Evolutionary conservation across 768 basidiomycete species (phyloP).

Genomic region (Pleurotus djamor): DNA sequence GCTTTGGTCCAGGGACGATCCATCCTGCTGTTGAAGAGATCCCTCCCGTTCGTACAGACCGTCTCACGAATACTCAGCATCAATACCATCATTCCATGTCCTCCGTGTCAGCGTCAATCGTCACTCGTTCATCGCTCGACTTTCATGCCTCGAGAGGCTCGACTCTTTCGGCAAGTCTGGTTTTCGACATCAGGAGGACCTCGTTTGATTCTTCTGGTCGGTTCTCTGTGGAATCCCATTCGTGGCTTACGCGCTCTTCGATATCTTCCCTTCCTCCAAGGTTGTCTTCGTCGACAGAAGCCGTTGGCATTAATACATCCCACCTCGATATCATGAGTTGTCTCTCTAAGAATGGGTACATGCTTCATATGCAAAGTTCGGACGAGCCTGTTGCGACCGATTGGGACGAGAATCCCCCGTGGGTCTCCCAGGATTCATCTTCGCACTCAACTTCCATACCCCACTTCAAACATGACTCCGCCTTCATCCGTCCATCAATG

Average conservation of each 20-base stretch:
- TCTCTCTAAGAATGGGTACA: background rate
- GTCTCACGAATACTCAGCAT: background rate
- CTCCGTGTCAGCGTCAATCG: background rate
- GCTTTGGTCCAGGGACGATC: no score
- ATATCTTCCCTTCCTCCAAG: background rate
- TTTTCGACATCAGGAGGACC: background rate
- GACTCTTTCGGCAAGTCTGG: background rate
- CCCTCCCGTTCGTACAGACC: background rate
- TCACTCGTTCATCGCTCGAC: background rate
- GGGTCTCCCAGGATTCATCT: no score
- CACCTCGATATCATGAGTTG: background rate
- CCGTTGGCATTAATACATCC: background rate
- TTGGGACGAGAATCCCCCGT: no score
- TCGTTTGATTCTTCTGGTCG: background rate
- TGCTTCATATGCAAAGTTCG: background rate
- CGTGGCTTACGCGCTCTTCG: background rate
- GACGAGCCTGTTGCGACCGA: no score
- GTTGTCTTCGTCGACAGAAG: background rate
- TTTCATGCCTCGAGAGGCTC: background rate
- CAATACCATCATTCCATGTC: background rate
- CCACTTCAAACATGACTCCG: no score
- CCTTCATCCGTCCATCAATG: no score
- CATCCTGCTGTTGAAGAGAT: background rate
- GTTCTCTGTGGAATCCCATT: background rate
- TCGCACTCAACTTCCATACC: no score